Conservation (phyloP, 495 filamentous ascomycete genomes). For the Trypethelium eluteriae region DNA sequence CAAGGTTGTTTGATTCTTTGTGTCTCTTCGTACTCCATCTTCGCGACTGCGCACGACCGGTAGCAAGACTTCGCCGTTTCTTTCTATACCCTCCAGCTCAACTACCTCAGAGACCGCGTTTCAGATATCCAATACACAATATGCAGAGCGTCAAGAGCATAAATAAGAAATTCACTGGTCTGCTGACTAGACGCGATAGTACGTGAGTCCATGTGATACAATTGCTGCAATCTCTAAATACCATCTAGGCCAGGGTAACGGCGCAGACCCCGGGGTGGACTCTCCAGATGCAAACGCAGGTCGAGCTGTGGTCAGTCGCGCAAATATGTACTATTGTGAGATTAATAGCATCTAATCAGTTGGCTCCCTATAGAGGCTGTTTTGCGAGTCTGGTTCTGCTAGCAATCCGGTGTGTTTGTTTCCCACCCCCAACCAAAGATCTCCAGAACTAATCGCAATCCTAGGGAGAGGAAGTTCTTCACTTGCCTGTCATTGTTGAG, state of each 20-base stretch:
- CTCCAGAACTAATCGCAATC: slow-evolving; percentile 3
- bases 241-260: background rate
- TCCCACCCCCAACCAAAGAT: background rate
- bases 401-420: slow-evolving; percentile 49
- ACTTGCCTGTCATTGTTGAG: slow-evolving; percentile 92
- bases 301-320: slow-evolving; percentile 47
- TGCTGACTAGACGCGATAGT: background rate
- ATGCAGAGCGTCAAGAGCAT: slow-evolving; percentile 11
- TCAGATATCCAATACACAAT: background rate
- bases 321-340: slow-evolving; percentile 22
- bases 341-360: slow-evolving; percentile 17
- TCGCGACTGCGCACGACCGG: background rate
- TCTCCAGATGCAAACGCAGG: slow-evolving; percentile 52
- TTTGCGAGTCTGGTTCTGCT: slow-evolving; percentile 70
- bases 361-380: slow-evolving; percentile 45
- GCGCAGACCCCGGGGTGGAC: slow-evolving; percentile 26
- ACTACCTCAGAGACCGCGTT: background rate
- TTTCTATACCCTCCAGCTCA: background rate
- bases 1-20: background rate
- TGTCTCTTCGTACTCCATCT: background rate
- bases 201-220: background rate
- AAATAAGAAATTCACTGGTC: background rate
- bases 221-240: background rate
- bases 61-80: background rate
- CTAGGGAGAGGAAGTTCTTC: slow-evolving; percentile 79